These are phyloP conservation scores for Calocybe gambosa DNA, from an alignment of 1,284 basidiomycete species.

Conservation along the genomic window DNA sequence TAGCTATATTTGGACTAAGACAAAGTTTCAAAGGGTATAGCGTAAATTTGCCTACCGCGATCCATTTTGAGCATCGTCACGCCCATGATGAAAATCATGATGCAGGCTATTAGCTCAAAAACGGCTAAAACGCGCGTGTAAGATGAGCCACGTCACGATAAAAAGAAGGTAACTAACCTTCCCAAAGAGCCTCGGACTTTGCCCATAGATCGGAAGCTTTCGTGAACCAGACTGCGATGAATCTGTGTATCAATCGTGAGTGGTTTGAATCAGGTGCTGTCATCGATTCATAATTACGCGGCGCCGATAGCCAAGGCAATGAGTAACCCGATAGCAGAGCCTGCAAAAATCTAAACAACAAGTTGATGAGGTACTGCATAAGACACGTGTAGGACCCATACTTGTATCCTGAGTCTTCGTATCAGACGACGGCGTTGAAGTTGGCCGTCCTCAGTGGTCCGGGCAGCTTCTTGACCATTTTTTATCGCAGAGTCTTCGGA, in stretches of 20 bases:
- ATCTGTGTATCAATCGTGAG: conserved; percentile 26
- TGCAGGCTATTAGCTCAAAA: conserved; percentile 74
- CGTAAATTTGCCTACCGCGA: conserved; percentile 25
- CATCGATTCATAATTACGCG: conserved; percentile 30
- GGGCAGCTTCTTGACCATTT: conserved; percentile 11
- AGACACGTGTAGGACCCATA: conserved; percentile 15
- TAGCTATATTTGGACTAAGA: conserved; percentile 36
- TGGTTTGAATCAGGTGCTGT: neutral
- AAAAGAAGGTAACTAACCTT: conserved; percentile 29
- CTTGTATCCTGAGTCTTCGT: conserved; percentile 62
- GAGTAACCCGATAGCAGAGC: conserved; percentile 70
- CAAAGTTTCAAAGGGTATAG: neutral
- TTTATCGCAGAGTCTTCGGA: conserved; percentile 19
- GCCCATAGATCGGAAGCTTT: conserved; percentile 67
- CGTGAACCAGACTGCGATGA: conserved; percentile 80
- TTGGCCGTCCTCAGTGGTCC: conserved; percentile 23
- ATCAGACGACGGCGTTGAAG: conserved; percentile 38
- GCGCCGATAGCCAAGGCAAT: conserved; percentile 74
- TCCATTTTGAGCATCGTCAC: conserved; percentile 74
- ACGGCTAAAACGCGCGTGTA: conserved; percentile 46
- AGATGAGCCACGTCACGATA: neutral
- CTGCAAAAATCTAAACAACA: conserved; percentile 66
- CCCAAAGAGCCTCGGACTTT: conserved; percentile 73
- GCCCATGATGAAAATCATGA: conserved; percentile 83
- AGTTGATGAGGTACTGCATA: neutral